These are phyloP conservation scores for Epichloe festucae DNA, from an alignment of 2,329 filamentous ascomycete species.

Conservation along the genomic window DNA sequence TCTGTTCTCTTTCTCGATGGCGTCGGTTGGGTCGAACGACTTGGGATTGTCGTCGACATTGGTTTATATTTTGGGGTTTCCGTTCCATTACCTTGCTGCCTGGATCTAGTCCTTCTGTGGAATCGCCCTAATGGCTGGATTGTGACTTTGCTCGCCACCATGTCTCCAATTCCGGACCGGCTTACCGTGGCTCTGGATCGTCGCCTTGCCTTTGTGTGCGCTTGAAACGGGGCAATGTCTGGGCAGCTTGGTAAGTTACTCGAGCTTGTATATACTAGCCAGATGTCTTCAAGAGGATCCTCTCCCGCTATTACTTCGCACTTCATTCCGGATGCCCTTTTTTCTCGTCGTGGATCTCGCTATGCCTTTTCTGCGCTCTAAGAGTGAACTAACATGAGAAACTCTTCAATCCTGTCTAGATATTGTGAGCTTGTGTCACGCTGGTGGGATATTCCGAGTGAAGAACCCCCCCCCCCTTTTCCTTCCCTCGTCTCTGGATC, in stretches of 20 bases:
- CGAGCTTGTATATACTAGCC: conserved; percentile 40
- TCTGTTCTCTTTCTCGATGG: conserved; percentile 7
- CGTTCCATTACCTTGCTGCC: conserved; percentile 20
- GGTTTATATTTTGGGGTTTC: conserved; percentile 9
- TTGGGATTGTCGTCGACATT: background rate
- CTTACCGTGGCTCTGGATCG: conserved; percentile 8
- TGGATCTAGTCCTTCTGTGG: conserved; percentile 17
- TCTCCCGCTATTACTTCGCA: conserved; percentile 5
- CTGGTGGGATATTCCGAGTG: background rate
- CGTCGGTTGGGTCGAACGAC: conserved; percentile 13
- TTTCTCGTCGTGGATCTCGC: background rate
- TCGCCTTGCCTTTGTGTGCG: conserved; percentile 8
- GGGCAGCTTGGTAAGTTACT: conserved; percentile 42
- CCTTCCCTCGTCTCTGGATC: no score
- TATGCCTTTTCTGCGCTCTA: background rate
- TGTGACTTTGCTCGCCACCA: conserved; percentile 7
- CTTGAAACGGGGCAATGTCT: conserved; percentile 22
- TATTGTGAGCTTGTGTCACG: background rate
- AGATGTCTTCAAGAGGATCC: conserved; percentile 28
- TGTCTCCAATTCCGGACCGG: conserved; percentile 7
- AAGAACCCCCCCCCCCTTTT: background rate
- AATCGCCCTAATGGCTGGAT: conserved; percentile 12
- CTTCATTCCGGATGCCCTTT: background rate
- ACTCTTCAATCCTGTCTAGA: background rate
- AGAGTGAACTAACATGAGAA: background rate